Percentiles rank a stretch among this genome's conserved stretches.
These are phyloP conservation scores for Pholiota conissans DNA, from an alignment of 768 basidiomycete species.

Conservation along the genomic window DNA sequence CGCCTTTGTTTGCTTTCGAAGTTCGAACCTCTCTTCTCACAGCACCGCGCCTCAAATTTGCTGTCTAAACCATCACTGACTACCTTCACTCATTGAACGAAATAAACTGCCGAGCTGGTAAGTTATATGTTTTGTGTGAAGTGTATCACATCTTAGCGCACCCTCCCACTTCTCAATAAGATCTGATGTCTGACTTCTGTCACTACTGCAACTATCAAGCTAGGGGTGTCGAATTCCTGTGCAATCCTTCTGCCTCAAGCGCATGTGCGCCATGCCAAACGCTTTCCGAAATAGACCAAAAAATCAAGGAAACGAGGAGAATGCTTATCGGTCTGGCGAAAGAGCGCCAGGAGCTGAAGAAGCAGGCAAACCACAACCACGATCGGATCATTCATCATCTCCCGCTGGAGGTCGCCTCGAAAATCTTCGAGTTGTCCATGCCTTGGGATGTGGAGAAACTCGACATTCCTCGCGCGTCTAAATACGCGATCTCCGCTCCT, in stretches of 20 bases:
- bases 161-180: background rate
- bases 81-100: too few species aligned
- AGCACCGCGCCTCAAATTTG: too few species aligned
- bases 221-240: background rate
- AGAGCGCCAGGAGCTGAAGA: background rate
- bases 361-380: background rate
- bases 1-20: background rate
- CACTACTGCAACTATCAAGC: background rate
- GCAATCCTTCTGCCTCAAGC: background rate
- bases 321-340: background rate
- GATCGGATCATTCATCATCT: background rate
- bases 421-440: background rate
- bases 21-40: background rate
- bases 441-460: background rate
- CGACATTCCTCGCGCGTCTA: background rate
- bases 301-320: background rate
- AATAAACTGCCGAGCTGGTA: too few species aligned
- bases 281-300: background rate
- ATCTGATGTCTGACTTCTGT: background rate
- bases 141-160: background rate
- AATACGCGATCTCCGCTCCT: background rate
- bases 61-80: too few species aligned
- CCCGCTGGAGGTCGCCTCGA: background rate
- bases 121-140: too few species aligned
- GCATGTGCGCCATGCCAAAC: background rate